Base-by-base conservation (phyloP, 2,329 filamentous ascomycete species). In the Daldinia sp. region DNA sequence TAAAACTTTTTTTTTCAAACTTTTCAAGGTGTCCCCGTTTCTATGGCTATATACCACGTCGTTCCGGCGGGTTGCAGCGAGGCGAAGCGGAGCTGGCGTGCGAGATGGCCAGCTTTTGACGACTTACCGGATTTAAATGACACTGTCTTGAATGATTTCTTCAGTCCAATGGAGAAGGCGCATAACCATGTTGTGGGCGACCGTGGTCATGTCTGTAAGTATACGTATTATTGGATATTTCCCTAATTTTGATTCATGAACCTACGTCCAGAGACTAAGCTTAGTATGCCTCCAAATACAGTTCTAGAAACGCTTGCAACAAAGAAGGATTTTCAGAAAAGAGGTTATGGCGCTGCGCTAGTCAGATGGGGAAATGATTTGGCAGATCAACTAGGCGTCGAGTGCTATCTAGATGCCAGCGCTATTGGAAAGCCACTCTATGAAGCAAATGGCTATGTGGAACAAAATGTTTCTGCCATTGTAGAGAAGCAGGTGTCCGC, bases 371-470 rank as follows among this genome's bases (percentile, higher is more conserved):
- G 71, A 33, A 70, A 26, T 10, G 67, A 65, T 13, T 50, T 70
- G 18, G 69, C 67, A 5, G 71, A 73, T 20, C 18, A 30, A 23
- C n/a, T 67, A 44, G 67, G 69, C 4, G 13, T 68, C 12, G 67
- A 71, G 55, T 67, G 65, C 3, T 70, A 63, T 30, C 35, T 73
- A 2, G 57, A 71, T 12, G 64, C 71, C 4, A 73, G 67, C 20
- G 44, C 35, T 5, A 46, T 20, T 7, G 71, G 69, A 5, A 54
- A 18, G 12, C 42, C 55, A 1, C 54, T 73, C 2, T 73, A 73
- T 26, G 69, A 64, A 48, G 50, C 50, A n/a, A 48, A 65, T 41
- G 71, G 71, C 3, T 73, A 70, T 46, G 28, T 60, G 2, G 56
- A 18, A 23, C 62, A 56, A 15, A 62, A 73, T 15, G 53, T 67